Evolutionary conservation across 2,329 filamentous ascomycete species (phyloP).

Genomic region (Xylaria sp.): DNA sequence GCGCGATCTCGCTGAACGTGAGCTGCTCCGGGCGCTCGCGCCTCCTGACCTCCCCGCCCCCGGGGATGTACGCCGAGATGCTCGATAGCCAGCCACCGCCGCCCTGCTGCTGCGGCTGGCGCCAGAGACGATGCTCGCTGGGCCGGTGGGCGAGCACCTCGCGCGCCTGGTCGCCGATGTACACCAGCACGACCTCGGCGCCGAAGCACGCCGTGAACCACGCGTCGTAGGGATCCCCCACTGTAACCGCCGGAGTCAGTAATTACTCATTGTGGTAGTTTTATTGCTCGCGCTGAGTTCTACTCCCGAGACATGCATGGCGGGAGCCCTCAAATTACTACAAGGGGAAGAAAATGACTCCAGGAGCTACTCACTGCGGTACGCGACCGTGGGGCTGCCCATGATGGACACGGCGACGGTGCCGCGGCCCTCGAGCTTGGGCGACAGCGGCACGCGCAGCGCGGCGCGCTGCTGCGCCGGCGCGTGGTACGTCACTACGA

Average conservation of each 20-base stretch:
- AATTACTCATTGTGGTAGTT: too few relatives aligned
- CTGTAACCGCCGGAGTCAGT: too few relatives aligned
- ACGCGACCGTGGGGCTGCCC: slow-evolving; percentile 61
- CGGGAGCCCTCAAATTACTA: too few relatives aligned
- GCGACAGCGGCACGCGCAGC: slow-evolving; percentile 63
- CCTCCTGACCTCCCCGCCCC: not conserved
- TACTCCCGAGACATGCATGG: too few relatives aligned
- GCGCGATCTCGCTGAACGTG: slow-evolving; percentile 76
- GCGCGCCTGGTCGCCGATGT: slow-evolving; percentile 66
- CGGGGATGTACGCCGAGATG: slow-evolving; percentile 43
- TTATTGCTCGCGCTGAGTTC: too few relatives aligned
- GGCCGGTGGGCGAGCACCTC: slow-evolving; percentile 66
- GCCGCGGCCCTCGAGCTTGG: slow-evolving; percentile 52
- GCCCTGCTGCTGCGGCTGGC: slow-evolving; percentile 30
- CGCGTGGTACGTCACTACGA: slow-evolving; percentile 52
- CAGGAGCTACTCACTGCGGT: too few relatives aligned
- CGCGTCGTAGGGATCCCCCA: slow-evolving; percentile 62
- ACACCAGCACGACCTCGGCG: slow-evolving; percentile 64
- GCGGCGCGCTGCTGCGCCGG: slow-evolving; percentile 45
- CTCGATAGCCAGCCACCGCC: slow-evolving; percentile 43
- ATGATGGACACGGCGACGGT: slow-evolving; percentile 63
- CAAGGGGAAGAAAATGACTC: too few relatives aligned
- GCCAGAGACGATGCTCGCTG: slow-evolving; percentile 35
- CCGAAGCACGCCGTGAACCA: slow-evolving; percentile 75
- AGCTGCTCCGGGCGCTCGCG: slow-evolving; percentile 52